Conservation (phyloP, 257 asterid genomes). For the Nicotiana sylvestris region DNA sequence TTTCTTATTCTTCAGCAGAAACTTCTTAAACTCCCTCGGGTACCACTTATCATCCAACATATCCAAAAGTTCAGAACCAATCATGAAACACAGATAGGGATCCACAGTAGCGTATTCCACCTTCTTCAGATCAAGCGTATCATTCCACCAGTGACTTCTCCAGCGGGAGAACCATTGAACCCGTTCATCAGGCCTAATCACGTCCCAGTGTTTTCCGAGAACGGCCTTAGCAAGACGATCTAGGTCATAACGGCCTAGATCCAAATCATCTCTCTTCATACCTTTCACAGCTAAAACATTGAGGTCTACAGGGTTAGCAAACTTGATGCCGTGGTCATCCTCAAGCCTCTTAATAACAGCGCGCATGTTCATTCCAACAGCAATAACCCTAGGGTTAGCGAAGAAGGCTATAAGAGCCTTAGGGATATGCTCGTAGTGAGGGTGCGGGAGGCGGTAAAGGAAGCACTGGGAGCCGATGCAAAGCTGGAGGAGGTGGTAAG, state of each 20-base stretch:
- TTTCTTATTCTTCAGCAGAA: neutral
- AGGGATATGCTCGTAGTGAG: neutral
- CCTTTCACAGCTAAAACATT: neutral
- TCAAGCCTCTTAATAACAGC: neutral
- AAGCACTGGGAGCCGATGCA: neutral
- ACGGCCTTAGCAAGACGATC: neutral
- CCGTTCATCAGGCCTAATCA: neutral
- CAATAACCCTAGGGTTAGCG: neutral
- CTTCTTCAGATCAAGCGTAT: neutral
- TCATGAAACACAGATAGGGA: slow-evolving; percentile 1
- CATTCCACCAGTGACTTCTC: neutral
- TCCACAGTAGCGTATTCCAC: slow-evolving; percentile 7
- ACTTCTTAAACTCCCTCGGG: neutral
- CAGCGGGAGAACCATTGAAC: neutral
- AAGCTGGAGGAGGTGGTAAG: neutral
- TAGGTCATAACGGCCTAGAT: neutral
- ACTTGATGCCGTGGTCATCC: neutral
- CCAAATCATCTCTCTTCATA: neutral
- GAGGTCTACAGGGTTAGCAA: slow-evolving; percentile 4
- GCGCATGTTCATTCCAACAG: neutral
- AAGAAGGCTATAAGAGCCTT: neutral
- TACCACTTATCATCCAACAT: neutral
- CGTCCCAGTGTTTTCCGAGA: neutral
- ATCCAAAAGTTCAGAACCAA: neutral
- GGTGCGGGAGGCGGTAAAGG: neutral